These are phyloP conservation scores for Malbranchea zuffiana DNA, from an alignment of 2,329 filamentous ascomycete species.

Conservation along the genomic window DNA sequence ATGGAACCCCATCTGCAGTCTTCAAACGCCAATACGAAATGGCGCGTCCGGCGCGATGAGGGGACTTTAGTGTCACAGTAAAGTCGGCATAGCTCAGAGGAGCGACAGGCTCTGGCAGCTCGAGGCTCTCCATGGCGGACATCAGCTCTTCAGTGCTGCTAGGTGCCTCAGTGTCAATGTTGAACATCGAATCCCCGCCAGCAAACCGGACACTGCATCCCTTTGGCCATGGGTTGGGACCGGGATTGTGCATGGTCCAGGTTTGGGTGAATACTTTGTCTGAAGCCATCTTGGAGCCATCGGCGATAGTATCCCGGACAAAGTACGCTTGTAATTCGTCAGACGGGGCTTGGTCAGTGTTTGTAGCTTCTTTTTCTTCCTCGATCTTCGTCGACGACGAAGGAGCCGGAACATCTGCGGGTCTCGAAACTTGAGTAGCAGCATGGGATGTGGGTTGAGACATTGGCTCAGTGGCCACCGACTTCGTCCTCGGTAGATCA, in stretches of 20 bases:
- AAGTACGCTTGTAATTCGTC: slow-evolving; percentile 51
- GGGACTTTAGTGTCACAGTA: slow-evolving; percentile 73
- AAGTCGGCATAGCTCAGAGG: slow-evolving; percentile 70
- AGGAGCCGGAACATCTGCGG: neutral
- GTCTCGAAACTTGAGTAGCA: slow-evolving; percentile 55
- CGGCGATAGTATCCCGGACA: slow-evolving; percentile 63
- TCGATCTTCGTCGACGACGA: slow-evolving; percentile 10
- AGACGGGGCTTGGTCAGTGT: neutral
- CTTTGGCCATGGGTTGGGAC: slow-evolving; percentile 67
- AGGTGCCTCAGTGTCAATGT: slow-evolving; percentile 68
- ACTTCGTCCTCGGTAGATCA: slow-evolving; percentile 44
- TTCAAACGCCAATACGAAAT: slow-evolving; percentile 97
- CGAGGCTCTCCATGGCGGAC: slow-evolving; percentile 71
- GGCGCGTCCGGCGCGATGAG: slow-evolving; percentile 60
- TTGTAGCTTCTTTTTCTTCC: slow-evolving; percentile 15
- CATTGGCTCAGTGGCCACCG: slow-evolving; percentile 44
- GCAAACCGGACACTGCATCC: slow-evolving; percentile 86
- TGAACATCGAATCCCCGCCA: slow-evolving; percentile 93
- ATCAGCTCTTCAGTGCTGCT: slow-evolving; percentile 67
- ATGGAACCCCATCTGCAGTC: slow-evolving; percentile 64
- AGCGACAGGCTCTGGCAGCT: slow-evolving; percentile 56
- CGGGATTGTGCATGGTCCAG: slow-evolving; percentile 83
- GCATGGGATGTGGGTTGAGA: slow-evolving; percentile 41
- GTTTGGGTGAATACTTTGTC: slow-evolving; percentile 74
- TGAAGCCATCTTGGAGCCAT: slow-evolving; percentile 62